Base-by-base conservation (phyloP, 345 rosid species). In the Aquilaria malaccensis region DNA sequence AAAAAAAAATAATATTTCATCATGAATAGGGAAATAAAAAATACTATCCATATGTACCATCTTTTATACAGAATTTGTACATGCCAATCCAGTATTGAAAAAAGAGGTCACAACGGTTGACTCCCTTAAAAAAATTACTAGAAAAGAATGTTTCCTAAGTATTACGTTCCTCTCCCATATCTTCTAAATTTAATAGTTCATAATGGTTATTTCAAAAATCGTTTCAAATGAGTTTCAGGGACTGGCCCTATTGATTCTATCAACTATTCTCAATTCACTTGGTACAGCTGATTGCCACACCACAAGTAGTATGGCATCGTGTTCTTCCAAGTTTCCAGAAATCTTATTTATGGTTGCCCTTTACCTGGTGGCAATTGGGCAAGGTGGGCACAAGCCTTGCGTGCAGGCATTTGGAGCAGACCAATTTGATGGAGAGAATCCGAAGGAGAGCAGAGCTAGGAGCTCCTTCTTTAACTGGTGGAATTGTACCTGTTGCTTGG, bases 401-500 rank as follows among this genome's bases (percentile, higher is more conserved):
- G 85, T 86, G 32, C 87, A 79, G 51, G 92, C 89, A 6, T 92
- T 88, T 68, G 96, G 96, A 52, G 92, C 96, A 0, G 96, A 86
- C 62, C 92, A 91, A 15, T 86, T 91, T 50, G 80, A 84, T 32
- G 76, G 71, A 52, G 62, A 77, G 47, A 78, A 82, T 61, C 75
- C 78, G 11, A 58, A 70, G 62, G 92, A 81, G 33, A 13, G 71
- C 11, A 67, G 58, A 64, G 79, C 73, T 15, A 86, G 79, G 60
- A 88, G 92, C 67, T 85, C 81, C n/a, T 89, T 71, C 77, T 92
- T 92, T 61, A 92, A 92, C 58, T 86, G 96, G 98, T 76, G 87
- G 79, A 72, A 74, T 63, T 92, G 89, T 70, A 79, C 83, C 49
- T 57, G 76, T 63, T 79, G 85, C 50, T 63, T 29, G 30, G 79